Evolutionary conservation across 306 rosid species (phyloP).

Genomic region (Cyclanthera cordifolia): DNA sequence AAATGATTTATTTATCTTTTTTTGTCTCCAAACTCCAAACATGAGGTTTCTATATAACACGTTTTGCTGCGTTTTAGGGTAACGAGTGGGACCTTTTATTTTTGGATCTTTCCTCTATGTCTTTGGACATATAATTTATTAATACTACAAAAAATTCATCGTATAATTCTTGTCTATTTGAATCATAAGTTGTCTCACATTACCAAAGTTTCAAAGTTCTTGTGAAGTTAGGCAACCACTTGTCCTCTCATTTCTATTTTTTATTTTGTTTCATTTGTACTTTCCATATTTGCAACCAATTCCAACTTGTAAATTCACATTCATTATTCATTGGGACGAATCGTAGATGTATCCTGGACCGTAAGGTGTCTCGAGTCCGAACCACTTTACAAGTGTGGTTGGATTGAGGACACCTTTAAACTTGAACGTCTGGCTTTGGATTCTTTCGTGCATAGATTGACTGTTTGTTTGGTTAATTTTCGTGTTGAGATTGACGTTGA

Average conservation of each 20-base stretch:
- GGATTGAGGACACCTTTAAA: too few relatives aligned
- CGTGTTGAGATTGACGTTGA: too few relatives aligned
- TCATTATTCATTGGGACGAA: too few relatives aligned
- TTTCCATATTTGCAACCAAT: too few relatives aligned
- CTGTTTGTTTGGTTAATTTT: too few relatives aligned
- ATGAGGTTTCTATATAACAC: conserved; percentile 15
- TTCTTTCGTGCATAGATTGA: too few relatives aligned
- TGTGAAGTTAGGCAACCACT: not conserved
- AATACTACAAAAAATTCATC: not conserved
- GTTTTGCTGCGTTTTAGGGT: conserved; percentile 27
- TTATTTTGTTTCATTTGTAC: not conserved
- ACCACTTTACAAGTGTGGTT: too few relatives aligned
- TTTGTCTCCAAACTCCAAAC: conserved; percentile 20
- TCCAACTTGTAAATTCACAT: too few relatives aligned
- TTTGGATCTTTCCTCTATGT: not conserved
- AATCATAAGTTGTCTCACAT: not conserved
- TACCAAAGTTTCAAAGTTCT: not conserved
- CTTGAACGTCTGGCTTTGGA: too few relatives aligned
- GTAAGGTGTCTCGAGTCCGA: too few relatives aligned
- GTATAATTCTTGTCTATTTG: not conserved
- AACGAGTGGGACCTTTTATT: conserved; percentile 37
- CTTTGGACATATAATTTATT: not conserved
- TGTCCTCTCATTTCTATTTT: not conserved
- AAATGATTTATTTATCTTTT: not conserved
- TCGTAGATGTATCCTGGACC: too few relatives aligned